These are phyloP conservation scores for Saccharomyces hybrid DNA, from an alignment of 1,139 yeast genomes.

Conservation along the genomic window DNA sequence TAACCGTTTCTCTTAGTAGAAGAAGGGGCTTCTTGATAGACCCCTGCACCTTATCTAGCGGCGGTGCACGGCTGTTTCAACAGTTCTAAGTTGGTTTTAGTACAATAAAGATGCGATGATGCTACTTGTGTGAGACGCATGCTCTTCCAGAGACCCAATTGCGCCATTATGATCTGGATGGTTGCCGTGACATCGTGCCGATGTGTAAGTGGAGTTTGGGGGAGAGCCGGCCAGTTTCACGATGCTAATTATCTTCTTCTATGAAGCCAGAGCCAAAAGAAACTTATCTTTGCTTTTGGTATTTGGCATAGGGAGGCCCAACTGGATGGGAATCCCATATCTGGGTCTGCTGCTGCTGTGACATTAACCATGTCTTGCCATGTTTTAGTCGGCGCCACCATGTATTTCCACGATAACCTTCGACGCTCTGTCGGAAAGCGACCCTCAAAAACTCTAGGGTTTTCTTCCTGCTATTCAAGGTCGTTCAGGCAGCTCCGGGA, in stretches of 20 bases:
- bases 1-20: not conserved
- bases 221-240: no score
- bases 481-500: not conserved
- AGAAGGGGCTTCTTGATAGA: conserved; percentile 1
- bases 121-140: not conserved
- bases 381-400: not conserved
- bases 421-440: not conserved
- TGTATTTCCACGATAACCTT: not conserved
- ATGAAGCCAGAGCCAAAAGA: no score
- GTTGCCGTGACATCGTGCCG: not conserved
- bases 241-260: no score
- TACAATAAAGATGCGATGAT: not conserved
- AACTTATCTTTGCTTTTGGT: no score
- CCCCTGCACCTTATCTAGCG: not conserved
- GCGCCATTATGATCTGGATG: not conserved
- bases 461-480: not conserved
- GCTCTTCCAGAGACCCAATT: not conserved
- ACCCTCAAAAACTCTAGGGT: not conserved
- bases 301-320: no score
- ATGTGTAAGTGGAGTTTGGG: not conserved
- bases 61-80: not conserved
- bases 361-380: no score
- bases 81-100: not conserved
- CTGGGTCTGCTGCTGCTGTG: no score
- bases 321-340: no score